Evolutionary conservation across 202 grass and related monocot genomes (phyloP), one percentile per base, ranked within the genome.

Genomic region (Carex sylvatica): DNA sequence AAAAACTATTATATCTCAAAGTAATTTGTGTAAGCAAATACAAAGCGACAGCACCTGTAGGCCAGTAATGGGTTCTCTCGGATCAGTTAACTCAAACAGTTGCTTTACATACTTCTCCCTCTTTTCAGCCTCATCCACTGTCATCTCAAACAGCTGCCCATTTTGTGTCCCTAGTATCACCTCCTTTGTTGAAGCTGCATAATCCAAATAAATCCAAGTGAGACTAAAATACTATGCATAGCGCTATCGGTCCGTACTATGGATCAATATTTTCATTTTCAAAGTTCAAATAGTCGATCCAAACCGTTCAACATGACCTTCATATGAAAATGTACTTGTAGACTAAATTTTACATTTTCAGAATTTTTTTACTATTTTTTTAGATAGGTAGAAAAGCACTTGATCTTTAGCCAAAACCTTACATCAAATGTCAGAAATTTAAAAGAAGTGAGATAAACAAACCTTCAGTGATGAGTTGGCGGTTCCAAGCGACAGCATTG

Each of bases 401-500:
- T 28, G 28, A 28, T 28, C 28, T 28, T 28, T 28, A 28, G 28
- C 28, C 28, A 28, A 28, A 28, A 28, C 28, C 28, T 28, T 28
- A 28, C 28, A 28, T 28, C 28, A 28, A 28, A 28, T 28, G 28
- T 28, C 28, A 28, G 28, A 0, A 72, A 84, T 5, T 16, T 51
- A 31, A 5, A 85, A 36, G 5, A 40, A 33, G 44, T 42, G 2
- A 10, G 14, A 52, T 46, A 8, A n/a, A 4, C 24, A 70, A n/a
- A 86, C 94, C 88, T 93, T 98, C 95, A 0, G 92, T 95, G 86
- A 98, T 98, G 81, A 87, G 87, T 64, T 95, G 95, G 24, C 92
- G 90, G 53, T 98, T 98, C 95, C 95, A 98, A 53, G 87, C 89
- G 36, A 98, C 89, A 24, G 92, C 88, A 87, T 98, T 95, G 86